A percentile compares a stretch with the other conserved stretches of the same genome.
Evolutionary conservation across 2,329 filamentous ascomycete species (phyloP).

Genomic region (Nannizziopsis barbatae): DNA sequence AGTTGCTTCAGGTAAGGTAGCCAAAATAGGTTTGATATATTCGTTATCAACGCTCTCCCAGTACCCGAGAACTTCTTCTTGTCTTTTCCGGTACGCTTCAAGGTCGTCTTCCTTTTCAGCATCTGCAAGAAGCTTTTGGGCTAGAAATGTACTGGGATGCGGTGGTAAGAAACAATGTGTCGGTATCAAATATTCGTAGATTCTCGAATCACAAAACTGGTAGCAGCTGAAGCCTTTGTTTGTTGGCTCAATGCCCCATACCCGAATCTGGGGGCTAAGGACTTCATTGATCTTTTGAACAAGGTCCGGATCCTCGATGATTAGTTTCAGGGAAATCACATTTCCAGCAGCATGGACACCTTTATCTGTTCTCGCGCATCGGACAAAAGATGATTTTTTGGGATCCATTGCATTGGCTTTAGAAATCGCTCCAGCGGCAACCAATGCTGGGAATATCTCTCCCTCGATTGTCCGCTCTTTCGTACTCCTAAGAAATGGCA

Average conservation of each 20-base stretch:
- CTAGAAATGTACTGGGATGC: slow-evolving; percentile 76
- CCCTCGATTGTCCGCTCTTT: slow-evolving; percentile 89
- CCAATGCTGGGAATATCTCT: slow-evolving; percentile 84
- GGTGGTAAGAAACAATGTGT: slow-evolving; percentile 87
- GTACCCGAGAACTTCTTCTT: slow-evolving; percentile 68
- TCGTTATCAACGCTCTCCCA: slow-evolving; percentile 76
- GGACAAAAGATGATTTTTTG: slow-evolving; percentile 86
- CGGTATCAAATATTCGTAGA: slow-evolving; percentile 95
- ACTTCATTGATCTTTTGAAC: slow-evolving; percentile 83
- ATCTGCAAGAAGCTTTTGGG: slow-evolving; percentile 66
- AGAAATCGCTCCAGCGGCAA: slow-evolving; percentile 82
- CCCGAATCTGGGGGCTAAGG: slow-evolving; percentile 75
- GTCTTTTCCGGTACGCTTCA: slow-evolving; percentile 55
- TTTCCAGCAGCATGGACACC: slow-evolving; percentile 94
- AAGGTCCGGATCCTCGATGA: slow-evolving; percentile 80
- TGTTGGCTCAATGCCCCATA: slow-evolving; percentile 88
- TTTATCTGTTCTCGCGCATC: slow-evolving; percentile 93
- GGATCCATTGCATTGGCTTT: slow-evolving; percentile 95
- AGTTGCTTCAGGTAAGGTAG: slow-evolving; percentile 32
- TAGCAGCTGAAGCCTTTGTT: slow-evolving; percentile 91
- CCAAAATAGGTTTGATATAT: slow-evolving; percentile 59
- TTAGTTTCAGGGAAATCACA: slow-evolving; percentile 87
- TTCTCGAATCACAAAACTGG: slow-evolving; percentile 83
- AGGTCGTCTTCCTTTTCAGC: slow-evolving; percentile 62
- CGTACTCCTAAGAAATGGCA: slow-evolving; percentile 31